Percentiles rank a stretch among this genome's conserved stretches.
These are phyloP conservation scores for Ettlia oleoabundans DNA, from an alignment of 139 green algal genomes.

Conservation along the genomic window DNA sequence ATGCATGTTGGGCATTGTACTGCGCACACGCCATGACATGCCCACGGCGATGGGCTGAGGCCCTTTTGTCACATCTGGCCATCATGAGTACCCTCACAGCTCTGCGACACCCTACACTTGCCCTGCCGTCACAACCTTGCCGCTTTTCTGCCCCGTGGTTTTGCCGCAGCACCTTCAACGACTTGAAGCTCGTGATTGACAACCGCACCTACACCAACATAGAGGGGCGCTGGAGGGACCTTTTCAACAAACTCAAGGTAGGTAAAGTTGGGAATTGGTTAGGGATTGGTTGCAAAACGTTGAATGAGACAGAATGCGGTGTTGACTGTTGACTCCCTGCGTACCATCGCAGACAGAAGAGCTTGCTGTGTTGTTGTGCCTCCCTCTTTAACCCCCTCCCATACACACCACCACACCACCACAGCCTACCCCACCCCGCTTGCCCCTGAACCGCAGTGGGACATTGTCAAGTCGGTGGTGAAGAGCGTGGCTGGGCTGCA, in stretches of 20 bases:
- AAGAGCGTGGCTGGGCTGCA: conserved; percentile 75
- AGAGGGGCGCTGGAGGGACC: conserved; percentile 74
- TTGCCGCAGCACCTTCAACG: conserved; percentile 52
- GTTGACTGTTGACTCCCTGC: too few relatives aligned
- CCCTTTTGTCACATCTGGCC: too few relatives aligned
- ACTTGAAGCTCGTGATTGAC: conserved; percentile 81
- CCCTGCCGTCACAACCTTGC: too few relatives aligned
- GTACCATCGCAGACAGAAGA: too few relatives aligned
- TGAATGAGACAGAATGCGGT: not conserved
- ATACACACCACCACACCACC: not conserved
- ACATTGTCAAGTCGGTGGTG: conserved; percentile 69
- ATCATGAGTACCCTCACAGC: too few relatives aligned
- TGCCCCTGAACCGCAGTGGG: conserved; percentile 46
- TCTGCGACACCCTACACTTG: too few relatives aligned
- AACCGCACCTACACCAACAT: conserved; percentile 71
- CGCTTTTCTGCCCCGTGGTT: not conserved
- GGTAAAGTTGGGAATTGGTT: too few relatives aligned
- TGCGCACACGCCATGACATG: too few relatives aligned
- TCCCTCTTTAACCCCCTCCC: not conserved
- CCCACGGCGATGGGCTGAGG: too few relatives aligned
- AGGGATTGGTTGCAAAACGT: not conserved
- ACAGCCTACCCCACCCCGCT: not conserved
- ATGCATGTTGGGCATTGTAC: too few relatives aligned
- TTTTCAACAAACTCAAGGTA: conserved; percentile 75
- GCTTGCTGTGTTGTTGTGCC: not conserved